Conservation (phyloP, 805 yeast species). For the Myxozyma lipomycoides region DNA sequence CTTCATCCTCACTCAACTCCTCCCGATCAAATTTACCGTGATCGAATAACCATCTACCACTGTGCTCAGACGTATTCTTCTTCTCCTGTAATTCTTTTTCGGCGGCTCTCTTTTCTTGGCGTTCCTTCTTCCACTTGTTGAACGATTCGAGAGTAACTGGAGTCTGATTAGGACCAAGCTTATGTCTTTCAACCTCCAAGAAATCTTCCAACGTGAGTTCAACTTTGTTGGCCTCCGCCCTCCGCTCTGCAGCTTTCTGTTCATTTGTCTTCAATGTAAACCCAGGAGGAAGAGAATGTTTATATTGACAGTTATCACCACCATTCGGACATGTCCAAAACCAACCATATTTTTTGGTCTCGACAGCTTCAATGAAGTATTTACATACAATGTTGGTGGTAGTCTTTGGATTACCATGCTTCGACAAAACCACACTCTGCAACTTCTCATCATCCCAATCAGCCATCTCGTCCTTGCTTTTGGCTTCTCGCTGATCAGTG, state of each 20-base stretch:
- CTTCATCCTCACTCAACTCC: conserved; percentile 33
- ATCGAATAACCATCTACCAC: conserved; percentile 35
- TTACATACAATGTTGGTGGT: conserved; percentile 96
- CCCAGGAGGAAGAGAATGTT: conserved; percentile 94
- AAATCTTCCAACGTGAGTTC: conserved; percentile 93
- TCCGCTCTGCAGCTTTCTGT: conserved; percentile 81
- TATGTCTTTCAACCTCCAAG: conserved; percentile 86
- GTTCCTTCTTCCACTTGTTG: conserved; percentile 74
- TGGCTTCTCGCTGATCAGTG: conserved; percentile 69
- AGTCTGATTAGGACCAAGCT: conserved; percentile 67
- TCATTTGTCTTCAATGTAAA: conserved; percentile 95
- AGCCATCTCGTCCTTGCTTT: conserved; percentile 77
- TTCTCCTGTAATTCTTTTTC: conserved; percentile 45
- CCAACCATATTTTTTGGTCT: conserved; percentile 97
- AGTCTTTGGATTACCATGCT: conserved; percentile 90
- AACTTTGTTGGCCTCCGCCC: conserved; percentile 79
- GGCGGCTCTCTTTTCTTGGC: conserved; percentile 51
- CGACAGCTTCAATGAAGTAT: conserved; percentile 92
- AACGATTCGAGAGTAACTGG: conserved; percentile 84
- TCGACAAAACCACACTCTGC: conserved; percentile 76
- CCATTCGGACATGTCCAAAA: conserved; percentile 97
- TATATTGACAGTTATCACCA: conserved; percentile 88
- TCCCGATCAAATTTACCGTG: conserved; percentile 39
- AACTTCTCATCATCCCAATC: conserved; percentile 96
- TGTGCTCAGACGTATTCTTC: conserved; percentile 33